phyloP scores from a whole-genome alignment of 116 monocot species.

The Iris pallida region DNA sequence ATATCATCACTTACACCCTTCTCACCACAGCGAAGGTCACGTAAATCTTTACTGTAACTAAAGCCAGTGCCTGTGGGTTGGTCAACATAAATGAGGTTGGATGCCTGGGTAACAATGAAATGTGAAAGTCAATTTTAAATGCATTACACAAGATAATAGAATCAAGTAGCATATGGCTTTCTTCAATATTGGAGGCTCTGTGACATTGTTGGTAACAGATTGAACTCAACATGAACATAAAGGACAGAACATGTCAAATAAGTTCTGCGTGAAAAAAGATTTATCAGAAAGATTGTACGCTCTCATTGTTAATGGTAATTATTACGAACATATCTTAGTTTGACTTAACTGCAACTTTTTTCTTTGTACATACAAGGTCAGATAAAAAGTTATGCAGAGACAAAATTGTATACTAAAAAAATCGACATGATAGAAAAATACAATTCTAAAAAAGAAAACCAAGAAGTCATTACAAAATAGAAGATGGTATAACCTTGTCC shows the following conservation, averaged over 20 bases:
- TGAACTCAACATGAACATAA: background rate
- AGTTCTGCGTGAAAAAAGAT: no score
- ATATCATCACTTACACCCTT: slow-evolving; percentile 35
- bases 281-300: no score
- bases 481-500: slow-evolving; percentile 46
- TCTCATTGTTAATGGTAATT: no score
- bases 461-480: background rate
- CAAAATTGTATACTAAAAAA: background rate
- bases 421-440: background rate
- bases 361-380: no score
- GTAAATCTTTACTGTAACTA: slow-evolving; percentile 36
- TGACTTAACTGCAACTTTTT: no score
- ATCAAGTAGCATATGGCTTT: background rate
- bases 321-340: no score
- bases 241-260: background rate
- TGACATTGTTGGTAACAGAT: background rate
- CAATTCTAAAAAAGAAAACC: background rate
- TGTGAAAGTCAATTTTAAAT: background rate
- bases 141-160: background rate
- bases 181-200: background rate
- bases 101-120: slow-evolving; percentile 24
- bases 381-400: no score
- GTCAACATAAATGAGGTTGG: slow-evolving; percentile 43
- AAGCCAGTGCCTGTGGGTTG: slow-evolving; percentile 54
- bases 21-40: slow-evolving; percentile 41